These are phyloP conservation scores for Trichoderma simmonsii DNA, from an alignment of 2,329 filamentous ascomycete genomes.

Conservation along the genomic window DNA sequence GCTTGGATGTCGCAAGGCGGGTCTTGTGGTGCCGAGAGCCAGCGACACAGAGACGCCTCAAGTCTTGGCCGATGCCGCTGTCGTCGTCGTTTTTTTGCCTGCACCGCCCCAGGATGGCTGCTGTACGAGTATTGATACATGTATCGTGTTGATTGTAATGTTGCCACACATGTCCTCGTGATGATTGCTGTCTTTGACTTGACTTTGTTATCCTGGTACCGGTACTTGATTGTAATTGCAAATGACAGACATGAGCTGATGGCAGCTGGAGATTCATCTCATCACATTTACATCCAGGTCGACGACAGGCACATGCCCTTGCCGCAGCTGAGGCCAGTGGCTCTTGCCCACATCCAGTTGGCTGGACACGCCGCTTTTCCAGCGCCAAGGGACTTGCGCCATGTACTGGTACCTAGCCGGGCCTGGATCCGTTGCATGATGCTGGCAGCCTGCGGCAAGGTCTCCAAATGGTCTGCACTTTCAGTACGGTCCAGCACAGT, in stretches of 20 bases:
- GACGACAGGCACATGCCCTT: background rate
- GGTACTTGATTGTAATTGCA: background rate
- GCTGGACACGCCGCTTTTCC: background rate
- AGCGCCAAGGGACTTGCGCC: background rate
- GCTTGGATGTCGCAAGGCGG: background rate
- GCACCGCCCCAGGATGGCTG: background rate
- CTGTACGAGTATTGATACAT: background rate
- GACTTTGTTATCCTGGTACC: background rate
- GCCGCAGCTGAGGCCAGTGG: background rate
- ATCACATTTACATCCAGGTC: background rate
- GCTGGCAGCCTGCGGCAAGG: background rate
- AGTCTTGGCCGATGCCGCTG: background rate
- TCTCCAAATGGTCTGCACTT: background rate
- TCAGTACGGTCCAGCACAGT: background rate
- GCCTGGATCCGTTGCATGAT: background rate
- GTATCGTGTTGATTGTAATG: background rate
- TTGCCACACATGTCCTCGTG: background rate
- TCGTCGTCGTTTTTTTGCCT: background rate
- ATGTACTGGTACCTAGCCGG: background rate
- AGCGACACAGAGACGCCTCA: background rate
- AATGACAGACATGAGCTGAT: background rate
- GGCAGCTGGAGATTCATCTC: background rate
- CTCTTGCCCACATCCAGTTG: background rate
- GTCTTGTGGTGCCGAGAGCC: slow-evolving; percentile 6
- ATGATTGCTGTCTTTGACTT: background rate